A percentile compares a stretch with the other conserved stretches of the same genome.
Conservation (phyloP, 345 rosid species). For the Brassica incana region DNA sequence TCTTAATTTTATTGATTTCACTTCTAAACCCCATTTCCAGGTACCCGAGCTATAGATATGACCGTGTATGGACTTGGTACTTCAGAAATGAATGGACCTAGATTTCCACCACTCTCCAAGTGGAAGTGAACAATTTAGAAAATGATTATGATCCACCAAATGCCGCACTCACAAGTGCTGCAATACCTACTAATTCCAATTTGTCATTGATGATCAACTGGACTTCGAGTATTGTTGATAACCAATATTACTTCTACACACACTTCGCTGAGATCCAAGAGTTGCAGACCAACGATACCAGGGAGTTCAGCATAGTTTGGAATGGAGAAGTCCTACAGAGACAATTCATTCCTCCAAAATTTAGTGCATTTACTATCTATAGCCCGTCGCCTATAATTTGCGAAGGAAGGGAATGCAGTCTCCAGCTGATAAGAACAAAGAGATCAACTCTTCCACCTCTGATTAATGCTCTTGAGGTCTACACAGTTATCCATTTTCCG, state of each 20-base stretch:
- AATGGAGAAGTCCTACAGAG: conserved; percentile 15
- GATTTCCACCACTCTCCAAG: background rate
- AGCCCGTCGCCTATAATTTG: background rate
- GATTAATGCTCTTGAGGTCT: conserved; percentile 37
- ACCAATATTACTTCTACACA: conserved; percentile 26
- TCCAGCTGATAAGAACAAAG: background rate
- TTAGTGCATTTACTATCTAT: conserved; percentile 11
- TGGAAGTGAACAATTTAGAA: background rate
- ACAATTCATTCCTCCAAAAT: conserved; percentile 19
- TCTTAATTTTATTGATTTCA: background rate
- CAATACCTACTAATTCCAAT: conserved; percentile 20
- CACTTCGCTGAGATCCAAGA: conserved; percentile 44
- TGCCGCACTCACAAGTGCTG: conserved; percentile 30
- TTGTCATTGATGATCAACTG: background rate
- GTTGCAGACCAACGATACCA: conserved; percentile 32
- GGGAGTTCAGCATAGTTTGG: conserved; percentile 26
- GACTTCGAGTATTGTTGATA: background rate
- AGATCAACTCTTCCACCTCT: conserved; percentile 42
- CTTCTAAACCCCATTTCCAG: background rate
- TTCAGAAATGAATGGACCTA: background rate
- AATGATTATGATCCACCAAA: conserved; percentile 19
- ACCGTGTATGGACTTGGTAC: conserved; percentile 38
- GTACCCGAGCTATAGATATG: conserved; percentile 38
- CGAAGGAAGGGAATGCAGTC: background rate
- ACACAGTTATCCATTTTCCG: conserved; percentile 15